Evolutionary conservation across 1,284 basidiomycete genomes (phyloP).

Genomic region (Irpex rosettiformis): DNA sequence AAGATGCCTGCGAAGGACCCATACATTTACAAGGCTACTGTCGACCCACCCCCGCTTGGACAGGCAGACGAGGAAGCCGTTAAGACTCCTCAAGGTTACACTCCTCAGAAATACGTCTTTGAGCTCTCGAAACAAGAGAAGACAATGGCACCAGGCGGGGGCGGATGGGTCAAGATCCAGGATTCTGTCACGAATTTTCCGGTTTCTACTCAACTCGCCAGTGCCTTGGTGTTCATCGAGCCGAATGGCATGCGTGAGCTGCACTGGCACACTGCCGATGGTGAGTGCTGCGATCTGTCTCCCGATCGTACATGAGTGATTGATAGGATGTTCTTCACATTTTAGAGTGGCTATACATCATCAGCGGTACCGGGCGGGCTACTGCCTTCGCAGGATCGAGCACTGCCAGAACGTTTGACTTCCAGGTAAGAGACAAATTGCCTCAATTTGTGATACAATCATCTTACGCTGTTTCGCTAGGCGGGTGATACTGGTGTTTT

Average conservation of each 20-base stretch:
- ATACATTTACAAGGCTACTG: conserved; percentile 22
- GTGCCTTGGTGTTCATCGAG: conserved; percentile 25
- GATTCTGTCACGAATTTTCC: conserved; percentile 27
- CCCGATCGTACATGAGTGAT: not conserved
- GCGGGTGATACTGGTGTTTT: conserved; percentile 27
- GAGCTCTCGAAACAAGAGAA: conserved; percentile 22
- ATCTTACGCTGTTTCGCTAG: too few species aligned
- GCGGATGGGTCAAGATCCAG: conserved; percentile 26
- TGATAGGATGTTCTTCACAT: not conserved
- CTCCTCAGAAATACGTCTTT: conserved; percentile 24
- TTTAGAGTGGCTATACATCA: conserved; percentile 28
- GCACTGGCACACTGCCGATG: conserved; percentile 26
- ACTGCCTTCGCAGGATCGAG: conserved; percentile 26
- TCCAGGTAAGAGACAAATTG: conserved; percentile 21
- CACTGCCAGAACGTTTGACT: conserved; percentile 25
- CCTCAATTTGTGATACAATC: too few species aligned
- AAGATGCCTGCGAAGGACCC: conserved; percentile 26
- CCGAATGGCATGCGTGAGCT: conserved; percentile 27
- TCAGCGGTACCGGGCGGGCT: conserved; percentile 24
- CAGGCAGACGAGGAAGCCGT: conserved; percentile 23
- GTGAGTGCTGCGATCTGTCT: conserved; percentile 9
- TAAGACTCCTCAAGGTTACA: conserved; percentile 25
- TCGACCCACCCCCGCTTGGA: conserved; percentile 21
- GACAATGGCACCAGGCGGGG: conserved; percentile 23
- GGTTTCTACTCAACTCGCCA: conserved; percentile 22